Evolutionary conservation across 2,329 filamentous ascomycete species (phyloP).

Genomic region (Domatiomyces globalis): DNA sequence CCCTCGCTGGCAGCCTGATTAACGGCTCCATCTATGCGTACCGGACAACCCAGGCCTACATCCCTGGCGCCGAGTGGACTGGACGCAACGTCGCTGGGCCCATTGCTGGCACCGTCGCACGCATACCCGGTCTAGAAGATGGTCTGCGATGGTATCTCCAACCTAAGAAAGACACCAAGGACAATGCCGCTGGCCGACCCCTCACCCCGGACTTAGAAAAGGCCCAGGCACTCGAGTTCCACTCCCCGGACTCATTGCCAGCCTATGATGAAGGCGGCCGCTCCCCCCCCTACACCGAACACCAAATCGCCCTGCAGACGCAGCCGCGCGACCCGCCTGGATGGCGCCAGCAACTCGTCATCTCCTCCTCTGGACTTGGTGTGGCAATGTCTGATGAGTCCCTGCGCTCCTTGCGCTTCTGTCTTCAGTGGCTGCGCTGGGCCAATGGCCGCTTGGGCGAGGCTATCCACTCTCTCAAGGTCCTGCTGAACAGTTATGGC

Average conservation of each 20-base stretch:
- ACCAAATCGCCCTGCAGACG: slow-evolving; percentile 8
- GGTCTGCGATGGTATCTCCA: slow-evolving; percentile 70
- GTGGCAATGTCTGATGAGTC: slow-evolving; percentile 86
- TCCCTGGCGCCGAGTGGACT: slow-evolving; percentile 76
- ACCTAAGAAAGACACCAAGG: slow-evolving; percentile 22
- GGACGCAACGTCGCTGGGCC: slow-evolving; percentile 73
- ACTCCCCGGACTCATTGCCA: slow-evolving; percentile 57
- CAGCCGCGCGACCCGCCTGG: slow-evolving; percentile 25
- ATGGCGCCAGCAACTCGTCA: slow-evolving; percentile 74
- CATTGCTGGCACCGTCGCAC: slow-evolving; percentile 71
- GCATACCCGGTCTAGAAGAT: slow-evolving; percentile 75
- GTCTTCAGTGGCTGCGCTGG: slow-evolving; percentile 63
- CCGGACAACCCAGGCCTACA: slow-evolving; percentile 76
- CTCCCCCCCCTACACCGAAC: slow-evolving; percentile 16
- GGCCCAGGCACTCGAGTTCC: slow-evolving; percentile 8
- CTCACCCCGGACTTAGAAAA: slow-evolving; percentile 14
- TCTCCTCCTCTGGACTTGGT: slow-evolving; percentile 79
- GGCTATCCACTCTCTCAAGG: slow-evolving; percentile 59
- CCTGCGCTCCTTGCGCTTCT: slow-evolving; percentile 69
- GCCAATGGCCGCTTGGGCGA: slow-evolving; percentile 69
- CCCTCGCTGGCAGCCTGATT: slow-evolving; percentile 70
- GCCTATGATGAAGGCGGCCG: slow-evolving; percentile 59
- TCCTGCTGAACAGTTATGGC: slow-evolving; percentile 70
- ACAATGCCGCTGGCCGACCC: slow-evolving; percentile 1
- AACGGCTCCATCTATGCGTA: slow-evolving; percentile 76